Conservation (phyloP, 2,329 filamentous ascomycete genomes). For the Diplodia mutila region DNA sequence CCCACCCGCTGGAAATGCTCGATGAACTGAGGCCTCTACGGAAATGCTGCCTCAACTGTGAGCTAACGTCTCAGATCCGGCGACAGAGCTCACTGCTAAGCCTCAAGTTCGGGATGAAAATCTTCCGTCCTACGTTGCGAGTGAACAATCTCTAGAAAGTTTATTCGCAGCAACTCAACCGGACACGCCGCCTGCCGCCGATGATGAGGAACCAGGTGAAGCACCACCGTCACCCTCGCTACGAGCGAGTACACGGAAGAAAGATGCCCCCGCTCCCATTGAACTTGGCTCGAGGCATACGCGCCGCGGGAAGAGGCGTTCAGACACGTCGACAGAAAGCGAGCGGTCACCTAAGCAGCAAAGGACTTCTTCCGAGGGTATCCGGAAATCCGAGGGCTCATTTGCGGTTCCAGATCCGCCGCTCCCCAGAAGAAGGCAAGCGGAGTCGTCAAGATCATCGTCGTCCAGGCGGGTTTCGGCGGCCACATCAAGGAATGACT, state of each 20-base stretch:
- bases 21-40: neutral
- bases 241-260: neutral
- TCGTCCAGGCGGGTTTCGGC: neutral
- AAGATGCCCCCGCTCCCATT: neutral
- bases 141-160: neutral
- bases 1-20: neutral
- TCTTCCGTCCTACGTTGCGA: neutral
- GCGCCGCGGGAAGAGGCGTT: neutral
- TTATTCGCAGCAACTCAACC: neutral
- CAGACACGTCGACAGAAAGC: neutral
- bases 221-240: slow-evolving; percentile 1
- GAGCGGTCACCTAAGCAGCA: neutral
- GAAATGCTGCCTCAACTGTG: too few relatives aligned
- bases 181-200: neutral
- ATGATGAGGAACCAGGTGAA: neutral
- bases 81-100: neutral
- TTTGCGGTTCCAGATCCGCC: slow-evolving; percentile 1
- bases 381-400: neutral
- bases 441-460: neutral
- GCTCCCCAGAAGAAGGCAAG: neutral
- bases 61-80: neutral
- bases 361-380: neutral
- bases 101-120: neutral
- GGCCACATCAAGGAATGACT: neutral
- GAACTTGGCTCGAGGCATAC: neutral